phyloP scores from a whole-genome alignment of 2,329 filamentous ascomycete genomes.

The Diaporthe sp. region DNA sequence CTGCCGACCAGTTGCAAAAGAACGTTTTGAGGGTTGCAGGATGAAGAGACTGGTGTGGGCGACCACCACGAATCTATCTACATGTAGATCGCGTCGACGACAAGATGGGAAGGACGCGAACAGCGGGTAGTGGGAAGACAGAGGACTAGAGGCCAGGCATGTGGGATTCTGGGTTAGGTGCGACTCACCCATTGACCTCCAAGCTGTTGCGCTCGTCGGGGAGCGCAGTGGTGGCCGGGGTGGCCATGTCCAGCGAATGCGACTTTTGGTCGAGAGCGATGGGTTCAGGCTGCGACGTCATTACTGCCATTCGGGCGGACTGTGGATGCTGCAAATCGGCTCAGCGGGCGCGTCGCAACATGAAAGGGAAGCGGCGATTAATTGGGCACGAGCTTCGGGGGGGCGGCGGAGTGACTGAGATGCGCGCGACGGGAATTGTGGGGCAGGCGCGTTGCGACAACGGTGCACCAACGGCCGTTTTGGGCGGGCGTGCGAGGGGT shows the following conservation, averaged over 20 bases:
- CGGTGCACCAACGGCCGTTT: conserved; percentile 12
- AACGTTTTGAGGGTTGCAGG: neutral
- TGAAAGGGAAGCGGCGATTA: conserved; percentile 47
- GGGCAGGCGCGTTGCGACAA: conserved; percentile 33
- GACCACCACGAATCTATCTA: neutral
- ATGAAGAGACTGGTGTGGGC: neutral
- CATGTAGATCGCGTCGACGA: neutral
- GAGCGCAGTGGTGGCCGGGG: conserved; percentile 57
- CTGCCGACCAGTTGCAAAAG: neutral
- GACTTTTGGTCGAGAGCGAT: conserved; percentile 64
- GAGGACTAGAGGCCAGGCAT: neutral
- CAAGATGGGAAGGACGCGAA: neutral
- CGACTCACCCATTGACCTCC: conserved; percentile 71
- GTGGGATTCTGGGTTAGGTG: neutral
- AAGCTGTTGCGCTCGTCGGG: conserved; percentile 49
- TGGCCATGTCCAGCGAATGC: conserved; percentile 63
- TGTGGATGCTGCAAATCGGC: conserved; percentile 47
- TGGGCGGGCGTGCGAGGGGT: neutral
- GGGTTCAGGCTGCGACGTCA: conserved; percentile 65
- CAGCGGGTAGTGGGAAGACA: neutral
- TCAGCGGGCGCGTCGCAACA: conserved; percentile 49
- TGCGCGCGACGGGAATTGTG: conserved; percentile 34
- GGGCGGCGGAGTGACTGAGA: conserved; percentile 9
- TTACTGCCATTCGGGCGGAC: conserved; percentile 63
- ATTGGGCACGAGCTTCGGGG: neutral